Conservation (phyloP, 2,329 filamentous ascomycete species). For the Cucurbitaria berberidis region DNA sequence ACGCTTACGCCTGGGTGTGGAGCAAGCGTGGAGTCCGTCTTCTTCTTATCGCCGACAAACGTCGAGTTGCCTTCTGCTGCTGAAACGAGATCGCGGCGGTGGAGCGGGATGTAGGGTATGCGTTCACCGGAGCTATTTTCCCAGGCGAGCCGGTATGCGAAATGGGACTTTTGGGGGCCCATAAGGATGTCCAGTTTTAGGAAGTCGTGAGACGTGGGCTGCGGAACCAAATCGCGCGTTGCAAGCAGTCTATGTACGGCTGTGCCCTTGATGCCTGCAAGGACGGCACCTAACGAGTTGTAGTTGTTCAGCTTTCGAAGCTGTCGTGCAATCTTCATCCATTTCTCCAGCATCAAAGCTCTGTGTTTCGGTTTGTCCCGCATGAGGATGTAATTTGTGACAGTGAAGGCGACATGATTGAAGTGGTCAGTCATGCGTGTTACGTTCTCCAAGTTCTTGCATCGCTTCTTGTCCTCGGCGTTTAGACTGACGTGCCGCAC, state of each 20-base stretch:
- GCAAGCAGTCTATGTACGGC: constrained; percentile 82
- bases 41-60: constrained; percentile 67
- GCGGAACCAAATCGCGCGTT: constrained; percentile 76
- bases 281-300: constrained; percentile 90
- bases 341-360: constrained; percentile 89
- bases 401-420: constrained; percentile 64
- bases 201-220: constrained; percentile 79
- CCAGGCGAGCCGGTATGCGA: constrained; percentile 96
- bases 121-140: constrained; percentile 89
- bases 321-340: constrained; percentile 86
- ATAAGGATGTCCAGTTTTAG: constrained; percentile 89
- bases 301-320: constrained; percentile 95
- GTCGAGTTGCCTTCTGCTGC: constrained; percentile 93
- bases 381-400: constrained; percentile 68
- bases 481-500: constrained; percentile 87
- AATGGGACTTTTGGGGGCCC: constrained; percentile 90
- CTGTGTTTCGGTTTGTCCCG: constrained; percentile 96
- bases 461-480: constrained; percentile 72
- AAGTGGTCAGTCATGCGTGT: constrained; percentile 91
- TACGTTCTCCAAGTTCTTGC: constrained; percentile 80
- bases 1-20: constrained; percentile 47
- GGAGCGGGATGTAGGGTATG: constrained; percentile 91
- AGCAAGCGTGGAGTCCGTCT: constrained; percentile 32
- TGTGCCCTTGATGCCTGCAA: constrained; percentile 89
- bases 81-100: constrained; percentile 86